Base-by-base conservation (phyloP, 148 eudicot species). In the Chenopodium album region DNA sequence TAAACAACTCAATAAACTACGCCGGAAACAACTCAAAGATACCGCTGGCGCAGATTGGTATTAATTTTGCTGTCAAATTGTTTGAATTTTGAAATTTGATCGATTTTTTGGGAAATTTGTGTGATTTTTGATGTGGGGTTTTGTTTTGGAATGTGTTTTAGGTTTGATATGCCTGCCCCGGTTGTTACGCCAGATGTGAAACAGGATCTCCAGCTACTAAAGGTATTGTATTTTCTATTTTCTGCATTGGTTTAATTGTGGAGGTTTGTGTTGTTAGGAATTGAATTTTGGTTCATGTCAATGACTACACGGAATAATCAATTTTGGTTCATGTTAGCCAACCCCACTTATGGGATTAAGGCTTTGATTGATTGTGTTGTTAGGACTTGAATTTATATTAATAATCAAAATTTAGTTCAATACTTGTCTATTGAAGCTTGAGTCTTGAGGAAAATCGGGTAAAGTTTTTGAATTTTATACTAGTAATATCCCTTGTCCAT, bases 131-230 rank as follows among this genome's bases (percentile, higher is more conserved):
- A 78, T 34, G 46, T 78, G 65, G 71, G 46, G 11, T 48, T 67
- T 71, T 4, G 60, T 82, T 74, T 73, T 82, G 46, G 71, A n/a
- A 32, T 81, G 29, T 52, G 62, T 68, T 46, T 60, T 76, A 95
- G 98, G 98, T 95, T 95, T 86, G 98, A 95, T 78, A 92, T 94
- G 99, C 93, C 98, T 72, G 98, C 98, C 48, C 91, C 87, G 29
- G 88, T 87, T 26, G 73, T 96, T 12, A 96, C 99, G 2, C 95
- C 98, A 0, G 90, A 96, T 86, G 85, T 96, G 78, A 92, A 94
- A 32, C 92, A 91, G 70, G 98, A 96, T 85, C 90, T 96, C 73
- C 92, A 94, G 87, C 84, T 96, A 67, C 79, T 96, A 12, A 91
- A 94, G 98, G 98, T 94, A 81, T 29, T 63, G 66, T 31, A 37